Conservation (phyloP, 352 stramenopile species). For the Plasmopara halstedii region DNA sequence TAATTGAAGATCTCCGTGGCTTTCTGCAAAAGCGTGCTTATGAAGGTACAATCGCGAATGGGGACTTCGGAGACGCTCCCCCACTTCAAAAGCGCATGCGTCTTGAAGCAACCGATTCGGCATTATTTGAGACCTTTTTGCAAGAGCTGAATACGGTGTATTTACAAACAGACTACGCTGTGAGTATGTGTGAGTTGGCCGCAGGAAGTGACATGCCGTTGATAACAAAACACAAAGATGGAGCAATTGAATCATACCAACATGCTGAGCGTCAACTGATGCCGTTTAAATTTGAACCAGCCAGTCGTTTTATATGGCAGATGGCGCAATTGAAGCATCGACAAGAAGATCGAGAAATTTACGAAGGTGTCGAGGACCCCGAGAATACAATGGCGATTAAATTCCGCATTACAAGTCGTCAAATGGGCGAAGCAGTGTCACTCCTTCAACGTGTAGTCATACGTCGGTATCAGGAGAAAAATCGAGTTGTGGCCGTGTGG, state of each 20-base stretch:
- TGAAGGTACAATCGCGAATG: conserved; percentile 3
- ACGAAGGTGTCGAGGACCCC: conserved; percentile 6
- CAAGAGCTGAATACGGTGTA: conserved; percentile 21
- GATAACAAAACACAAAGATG: conserved; percentile 13
- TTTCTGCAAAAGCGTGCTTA: conserved; percentile 18
- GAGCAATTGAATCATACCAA: conserved; percentile 15
- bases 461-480: conserved; percentile 34
- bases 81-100: conserved; percentile 15
- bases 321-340: conserved; percentile 16
- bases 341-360: conserved; percentile 15
- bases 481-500: conserved; percentile 57
- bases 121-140: conserved; percentile 30
- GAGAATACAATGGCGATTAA: conserved; percentile 24
- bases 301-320: conserved; percentile 17
- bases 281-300: conserved; percentile 25
- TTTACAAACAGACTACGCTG: conserved; percentile 11
- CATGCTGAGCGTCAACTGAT: conserved; percentile 11
- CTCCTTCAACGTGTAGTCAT: conserved; percentile 23
- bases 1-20: conserved; percentile 22
- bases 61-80: conserved; percentile 3
- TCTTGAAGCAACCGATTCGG: conserved; percentile 19
- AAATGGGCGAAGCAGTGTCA: conserved; percentile 11
- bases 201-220: not conserved
- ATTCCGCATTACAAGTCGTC: conserved; percentile 14
- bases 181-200: conserved; percentile 7